These are phyloP conservation scores for Rhizopus stolonifer DNA, from an alignment of 371 early-diverging fungal genomes.

Conservation along the genomic window DNA sequence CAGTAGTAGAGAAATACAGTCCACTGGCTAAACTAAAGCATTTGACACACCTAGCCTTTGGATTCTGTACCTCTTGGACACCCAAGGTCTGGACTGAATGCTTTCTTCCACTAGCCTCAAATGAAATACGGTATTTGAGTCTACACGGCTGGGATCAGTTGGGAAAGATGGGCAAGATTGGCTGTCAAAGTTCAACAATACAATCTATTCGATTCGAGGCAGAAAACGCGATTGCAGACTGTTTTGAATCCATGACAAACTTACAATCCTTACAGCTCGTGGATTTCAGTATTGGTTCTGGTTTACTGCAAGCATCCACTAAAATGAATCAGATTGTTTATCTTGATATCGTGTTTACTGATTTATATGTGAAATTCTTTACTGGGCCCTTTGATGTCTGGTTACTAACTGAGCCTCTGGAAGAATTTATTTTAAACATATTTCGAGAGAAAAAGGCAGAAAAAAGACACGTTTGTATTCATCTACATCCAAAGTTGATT, in stretches of 20 bases:
- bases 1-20: constrained; percentile 9
- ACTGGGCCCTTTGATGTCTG: constrained; percentile 16
- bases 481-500: constrained; percentile 5
- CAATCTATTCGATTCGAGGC: constrained; percentile 21
- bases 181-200: constrained; percentile 8
- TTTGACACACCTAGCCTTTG: constrained; percentile 18
- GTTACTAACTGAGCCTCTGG: constrained; percentile 14
- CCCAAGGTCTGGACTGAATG: constrained; percentile 16
- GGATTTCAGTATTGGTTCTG: constrained; percentile 23
- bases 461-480: neutral
- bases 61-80: constrained; percentile 27
- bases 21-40: constrained; percentile 3
- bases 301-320: constrained; percentile 10
- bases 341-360: constrained; percentile 14
- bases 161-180: constrained; percentile 16
- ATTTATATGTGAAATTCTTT: constrained; percentile 6
- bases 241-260: constrained; percentile 6
- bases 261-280: neutral
- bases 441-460: constrained; percentile 2
- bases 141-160: constrained; percentile 29
- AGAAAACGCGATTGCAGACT: constrained; percentile 19
- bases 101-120: neutral
- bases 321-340: constrained; percentile 1
- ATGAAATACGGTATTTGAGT: constrained; percentile 1
- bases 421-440: constrained; percentile 11